phyloP scores from a whole-genome alignment of 768 basidiomycete genomes.

The Naganishia onofrii region DNA sequence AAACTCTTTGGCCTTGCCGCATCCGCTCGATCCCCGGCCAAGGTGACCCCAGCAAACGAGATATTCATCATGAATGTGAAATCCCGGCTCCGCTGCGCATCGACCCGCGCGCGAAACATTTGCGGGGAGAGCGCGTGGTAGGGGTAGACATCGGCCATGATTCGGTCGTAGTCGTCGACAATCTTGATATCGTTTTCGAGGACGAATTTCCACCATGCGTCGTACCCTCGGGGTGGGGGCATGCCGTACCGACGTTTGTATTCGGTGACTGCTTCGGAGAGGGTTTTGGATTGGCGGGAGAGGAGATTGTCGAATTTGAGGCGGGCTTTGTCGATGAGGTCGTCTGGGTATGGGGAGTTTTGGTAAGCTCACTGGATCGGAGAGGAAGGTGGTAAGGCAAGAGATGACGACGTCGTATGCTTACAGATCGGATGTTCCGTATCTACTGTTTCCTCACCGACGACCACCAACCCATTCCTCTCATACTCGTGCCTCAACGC shows the following conservation, averaged over 20 bases:
- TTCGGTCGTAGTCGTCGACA: constrained; percentile 54
- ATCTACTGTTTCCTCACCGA: constrained; percentile 13
- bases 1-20: constrained; percentile 40
- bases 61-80: constrained; percentile 47
- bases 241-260: constrained; percentile 75
- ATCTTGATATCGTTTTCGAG: constrained; percentile 44
- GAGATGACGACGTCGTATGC: neutral
- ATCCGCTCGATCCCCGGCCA: constrained; percentile 36
- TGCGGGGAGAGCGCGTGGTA: constrained; percentile 45
- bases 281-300: constrained; percentile 69
- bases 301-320: constrained; percentile 36
- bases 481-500: constrained; percentile 16
- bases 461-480: constrained; percentile 29
- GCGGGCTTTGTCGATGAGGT: constrained; percentile 49
- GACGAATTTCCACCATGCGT: constrained; percentile 65
- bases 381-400: no score
- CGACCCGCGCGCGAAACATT: constrained; percentile 36
- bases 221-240: constrained; percentile 84
- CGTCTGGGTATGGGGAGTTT: constrained; percentile 34
- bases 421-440: constrained; percentile 46
- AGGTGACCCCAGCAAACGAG: constrained; percentile 26
- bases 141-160: constrained; percentile 45
- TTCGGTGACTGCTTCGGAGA: constrained; percentile 72
- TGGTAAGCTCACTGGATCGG: no score
- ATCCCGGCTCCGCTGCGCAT: constrained; percentile 35